Conservation (phyloP, 805 yeast genomes). For the Pichia rugopelliculosa region DNA sequence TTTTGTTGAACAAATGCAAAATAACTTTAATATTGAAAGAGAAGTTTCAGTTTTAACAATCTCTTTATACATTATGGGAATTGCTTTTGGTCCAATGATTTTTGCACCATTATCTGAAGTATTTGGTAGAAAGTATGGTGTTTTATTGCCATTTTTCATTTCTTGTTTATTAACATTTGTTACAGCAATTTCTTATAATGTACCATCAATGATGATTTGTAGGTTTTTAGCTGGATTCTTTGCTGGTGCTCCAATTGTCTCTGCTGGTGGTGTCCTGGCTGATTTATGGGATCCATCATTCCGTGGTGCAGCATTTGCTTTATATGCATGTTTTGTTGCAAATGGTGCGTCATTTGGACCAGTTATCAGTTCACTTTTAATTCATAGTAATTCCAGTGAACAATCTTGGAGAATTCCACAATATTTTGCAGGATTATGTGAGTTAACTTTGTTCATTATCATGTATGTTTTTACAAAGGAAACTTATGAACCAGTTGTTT, state of each 20-base stretch:
- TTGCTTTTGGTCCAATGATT: conserved; percentile 59
- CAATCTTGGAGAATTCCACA: conserved; percentile 53
- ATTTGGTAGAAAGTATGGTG: conserved; percentile 36
- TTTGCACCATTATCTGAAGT: conserved; percentile 56
- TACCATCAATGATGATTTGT: conserved; percentile 43
- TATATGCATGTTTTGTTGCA: conserved; percentile 43
- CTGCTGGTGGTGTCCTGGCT: conserved; percentile 52
- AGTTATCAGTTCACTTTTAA: conserved; percentile 39
- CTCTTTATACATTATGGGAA: conserved; percentile 55
- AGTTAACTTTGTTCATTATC: conserved; percentile 27
- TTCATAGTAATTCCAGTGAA: conserved; percentile 33
- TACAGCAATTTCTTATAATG: conserved; percentile 41
- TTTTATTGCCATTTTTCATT: conserved; percentile 35
- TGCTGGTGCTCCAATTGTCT: conserved; percentile 55
- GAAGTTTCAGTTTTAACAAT: conserved; percentile 47
- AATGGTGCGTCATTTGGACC: conserved; percentile 72
- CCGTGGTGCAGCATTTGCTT: conserved; percentile 48
- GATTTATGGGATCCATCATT: conserved; percentile 44
- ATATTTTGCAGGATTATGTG: conserved; percentile 42
- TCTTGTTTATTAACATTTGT: conserved; percentile 40
- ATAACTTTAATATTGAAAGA: conserved; percentile 34
- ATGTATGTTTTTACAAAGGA: conserved; percentile 31
- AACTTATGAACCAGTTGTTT: conserved; percentile 33
- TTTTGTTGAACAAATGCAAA: conserved; percentile 19
- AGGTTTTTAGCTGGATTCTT: conserved; percentile 54